These are phyloP conservation scores for Penicillium sp. DNA, from an alignment of 2,329 filamentous ascomycete species.

Conservation along the genomic window DNA sequence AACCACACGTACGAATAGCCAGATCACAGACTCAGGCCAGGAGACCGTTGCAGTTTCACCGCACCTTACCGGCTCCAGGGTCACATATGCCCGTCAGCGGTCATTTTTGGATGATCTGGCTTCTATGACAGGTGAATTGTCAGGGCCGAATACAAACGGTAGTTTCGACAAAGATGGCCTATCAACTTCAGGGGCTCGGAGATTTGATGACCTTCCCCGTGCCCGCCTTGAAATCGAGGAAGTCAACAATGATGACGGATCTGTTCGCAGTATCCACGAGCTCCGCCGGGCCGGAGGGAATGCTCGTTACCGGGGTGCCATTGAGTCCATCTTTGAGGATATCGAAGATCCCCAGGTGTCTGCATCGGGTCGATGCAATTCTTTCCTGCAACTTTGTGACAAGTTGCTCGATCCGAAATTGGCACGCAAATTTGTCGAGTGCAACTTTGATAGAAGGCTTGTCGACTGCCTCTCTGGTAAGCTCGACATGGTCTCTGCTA, in stretches of 20 bases:
- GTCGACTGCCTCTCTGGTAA: constrained; percentile 63
- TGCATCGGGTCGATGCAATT: constrained; percentile 52
- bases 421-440: constrained; percentile 64
- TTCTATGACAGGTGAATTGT: constrained; percentile 21
- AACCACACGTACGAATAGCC: constrained; percentile 5
- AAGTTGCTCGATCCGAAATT: constrained; percentile 51
- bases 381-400: constrained; percentile 57
- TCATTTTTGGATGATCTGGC: constrained; percentile 59
- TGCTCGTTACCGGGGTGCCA: constrained; percentile 56
- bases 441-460: constrained; percentile 69
- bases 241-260: constrained; percentile 45
- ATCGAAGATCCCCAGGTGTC: constrained; percentile 52
- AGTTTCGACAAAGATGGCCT: constrained; percentile 6
- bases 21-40: constrained; percentile 6
- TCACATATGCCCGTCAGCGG: constrained; percentile 62
- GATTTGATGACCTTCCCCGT: constrained; percentile 9
- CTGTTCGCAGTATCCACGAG: constrained; percentile 62
- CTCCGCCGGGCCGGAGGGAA: constrained; percentile 61
- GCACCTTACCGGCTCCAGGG: constrained; percentile 41
- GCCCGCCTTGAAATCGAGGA: constrained; percentile 45
- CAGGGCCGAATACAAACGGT: constrained; percentile 4
- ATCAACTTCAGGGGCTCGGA: constrained; percentile 5
- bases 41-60: constrained; percentile 21
- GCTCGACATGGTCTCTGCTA: constrained; percentile 50
- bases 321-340: constrained; percentile 61